Evolutionary conservation across 1,284 basidiomycete genomes (phyloP), one percentile per base, ranked within the genome.

Genomic region (Lentinus polychrous): DNA sequence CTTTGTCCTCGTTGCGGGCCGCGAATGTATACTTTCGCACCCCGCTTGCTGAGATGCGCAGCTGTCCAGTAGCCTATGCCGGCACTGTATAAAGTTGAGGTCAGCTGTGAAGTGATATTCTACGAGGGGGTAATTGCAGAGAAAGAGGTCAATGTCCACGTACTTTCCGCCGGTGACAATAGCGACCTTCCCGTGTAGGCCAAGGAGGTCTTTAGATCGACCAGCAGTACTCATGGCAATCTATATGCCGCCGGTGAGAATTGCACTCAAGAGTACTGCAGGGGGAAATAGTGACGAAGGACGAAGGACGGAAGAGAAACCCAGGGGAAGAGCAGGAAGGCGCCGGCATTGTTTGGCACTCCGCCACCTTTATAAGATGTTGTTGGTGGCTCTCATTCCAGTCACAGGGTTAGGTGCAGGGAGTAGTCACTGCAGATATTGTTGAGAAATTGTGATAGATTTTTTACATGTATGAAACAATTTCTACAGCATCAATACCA

Each of bases 111-210:
- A 10, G 10, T 10, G 27, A 27, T 27, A 27, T 10, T n/a, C n/a
- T n/a, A n/a, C n/a, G n/a, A 27, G 27, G 27, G 36, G 18, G 36
- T 5, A 12, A 15, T 37, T 6, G 36, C 5, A 24, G 12, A 12
- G n/a, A n/a, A n/a, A n/a, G n/a, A n/a, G n/a, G n/a, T n/a, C n/a
- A n/a, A n/a, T n/a, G n/a, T n/a, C n/a, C 23, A 59, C 67, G 50
- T 47, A 71, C 68, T 69, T 71, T 49, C 60, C 70, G 40, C 70
- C 71, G 1, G 70, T 73, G 35, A 73, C 68, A 46, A 73, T 53
- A 43, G 64, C 56, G 18, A 73, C 68, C 49, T 69, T 71, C 6
- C 69, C 71, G 0, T 56, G 59, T 11, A 73, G 53, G 51, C 70
- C 64, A 12, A 62, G 60, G 14, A 73, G 47, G 49, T 72, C 69